phyloP scores from a whole-genome alignment of 2,329 filamentous ascomycete species.

The Penicillium vulpinum region DNA sequence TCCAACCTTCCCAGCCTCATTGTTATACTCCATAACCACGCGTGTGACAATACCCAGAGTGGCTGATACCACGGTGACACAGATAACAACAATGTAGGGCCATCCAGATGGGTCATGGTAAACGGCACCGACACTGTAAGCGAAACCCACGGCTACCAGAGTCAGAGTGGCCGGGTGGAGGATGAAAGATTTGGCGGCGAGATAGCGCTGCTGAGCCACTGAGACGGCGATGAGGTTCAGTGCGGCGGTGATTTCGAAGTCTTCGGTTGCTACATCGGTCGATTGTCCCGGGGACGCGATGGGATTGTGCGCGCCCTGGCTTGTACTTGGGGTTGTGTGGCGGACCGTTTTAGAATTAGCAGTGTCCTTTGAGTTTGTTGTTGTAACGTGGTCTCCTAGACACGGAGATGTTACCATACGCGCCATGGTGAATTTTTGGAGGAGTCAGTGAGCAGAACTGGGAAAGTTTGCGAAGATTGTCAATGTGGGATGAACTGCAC shows the following conservation, averaged over 20 bases:
- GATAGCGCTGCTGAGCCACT: constrained; percentile 76
- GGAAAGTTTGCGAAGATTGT: neutral
- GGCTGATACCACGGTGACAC: constrained; percentile 62
- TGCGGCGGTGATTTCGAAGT: constrained; percentile 62
- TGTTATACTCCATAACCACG: constrained; percentile 62
- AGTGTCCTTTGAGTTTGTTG: neutral
- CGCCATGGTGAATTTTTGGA: neutral
- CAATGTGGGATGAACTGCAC: neutral
- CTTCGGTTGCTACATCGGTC: neutral
- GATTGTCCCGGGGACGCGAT: constrained; percentile 22
- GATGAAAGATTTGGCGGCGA: constrained; percentile 63
- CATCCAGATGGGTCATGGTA: constrained; percentile 32
- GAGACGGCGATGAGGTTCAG: constrained; percentile 76
- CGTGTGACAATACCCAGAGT: constrained; percentile 64
- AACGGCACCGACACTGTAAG: constrained; percentile 43
- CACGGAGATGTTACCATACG: neutral
- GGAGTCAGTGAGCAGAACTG: neutral
- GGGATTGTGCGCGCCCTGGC: constrained; percentile 33
- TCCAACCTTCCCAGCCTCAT: constrained; percentile 59
- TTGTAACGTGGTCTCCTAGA: neutral
- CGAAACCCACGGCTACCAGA: constrained; percentile 39
- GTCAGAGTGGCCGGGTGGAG: constrained; percentile 57
- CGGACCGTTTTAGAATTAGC: neutral
- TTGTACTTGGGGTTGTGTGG: constrained; percentile 27
- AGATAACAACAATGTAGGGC: constrained; percentile 14